Conservation (phyloP, 148 eudicot genomes). For the Chenopodium suecicum region DNA sequence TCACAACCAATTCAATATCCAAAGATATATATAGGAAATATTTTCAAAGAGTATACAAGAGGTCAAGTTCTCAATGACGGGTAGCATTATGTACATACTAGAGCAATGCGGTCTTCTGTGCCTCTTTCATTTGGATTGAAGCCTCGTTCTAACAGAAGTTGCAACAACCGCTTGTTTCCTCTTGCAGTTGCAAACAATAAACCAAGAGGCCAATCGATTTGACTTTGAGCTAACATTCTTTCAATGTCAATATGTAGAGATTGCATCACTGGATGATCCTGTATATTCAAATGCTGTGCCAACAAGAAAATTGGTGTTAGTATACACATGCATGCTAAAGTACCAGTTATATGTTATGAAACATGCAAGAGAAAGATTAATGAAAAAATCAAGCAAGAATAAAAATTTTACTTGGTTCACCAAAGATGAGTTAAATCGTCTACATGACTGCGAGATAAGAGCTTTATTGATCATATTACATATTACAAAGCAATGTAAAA, state of each 20-base stretch:
- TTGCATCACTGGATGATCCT: slow-evolving; percentile 40
- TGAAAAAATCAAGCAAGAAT: not conserved
- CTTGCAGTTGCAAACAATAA: slow-evolving; percentile 65
- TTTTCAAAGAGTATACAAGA: too few relatives aligned
- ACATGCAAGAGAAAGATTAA: not conserved
- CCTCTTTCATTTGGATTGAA: slow-evolving; percentile 60
- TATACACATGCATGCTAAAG: too few relatives aligned
- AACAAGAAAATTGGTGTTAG: slow-evolving; percentile 15
- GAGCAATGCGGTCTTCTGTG: slow-evolving; percentile 50
- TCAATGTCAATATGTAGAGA: slow-evolving; percentile 45
- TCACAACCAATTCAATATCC: not conserved
- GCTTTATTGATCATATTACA: too few relatives aligned
- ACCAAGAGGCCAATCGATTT: slow-evolving; percentile 68
- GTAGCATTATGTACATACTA: slow-evolving; percentile 37
- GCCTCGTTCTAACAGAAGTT: slow-evolving; percentile 55
- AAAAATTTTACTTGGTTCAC: too few relatives aligned
- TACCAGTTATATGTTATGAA: too few relatives aligned
- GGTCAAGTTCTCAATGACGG: not conserved
- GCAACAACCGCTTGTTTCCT: slow-evolving; percentile 61
- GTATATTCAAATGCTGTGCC: slow-evolving; percentile 50
- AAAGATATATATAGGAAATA: too few relatives aligned
- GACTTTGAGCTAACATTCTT: slow-evolving; percentile 61
- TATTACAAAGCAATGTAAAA: too few relatives aligned
- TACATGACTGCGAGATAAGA: too few relatives aligned
- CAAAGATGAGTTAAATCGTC: too few relatives aligned